Evolutionary conservation across 2,329 filamentous ascomycete species (phyloP).

Genomic region (Fonsecaea erecta): DNA sequence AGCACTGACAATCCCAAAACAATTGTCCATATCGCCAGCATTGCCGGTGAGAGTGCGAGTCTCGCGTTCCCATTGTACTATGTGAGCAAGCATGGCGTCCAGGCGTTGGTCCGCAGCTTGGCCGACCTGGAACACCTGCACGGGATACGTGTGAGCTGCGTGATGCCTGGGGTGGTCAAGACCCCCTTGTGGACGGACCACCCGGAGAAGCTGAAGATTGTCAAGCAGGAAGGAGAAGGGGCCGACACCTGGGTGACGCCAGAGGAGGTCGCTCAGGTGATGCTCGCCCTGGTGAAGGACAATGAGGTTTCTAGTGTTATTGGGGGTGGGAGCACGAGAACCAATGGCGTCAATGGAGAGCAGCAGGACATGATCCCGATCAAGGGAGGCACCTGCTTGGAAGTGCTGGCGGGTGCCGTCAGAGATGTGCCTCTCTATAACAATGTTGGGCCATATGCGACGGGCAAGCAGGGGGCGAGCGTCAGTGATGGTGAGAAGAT

Average conservation of each 20-base stretch:
- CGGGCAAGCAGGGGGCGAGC: slow-evolving; percentile 54
- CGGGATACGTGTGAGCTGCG: slow-evolving; percentile 63
- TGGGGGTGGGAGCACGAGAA: neutral
- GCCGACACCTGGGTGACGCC: slow-evolving; percentile 64
- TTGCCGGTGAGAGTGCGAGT: slow-evolving; percentile 50
- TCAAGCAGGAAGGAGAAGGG: slow-evolving; percentile 52
- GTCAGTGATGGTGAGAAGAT: slow-evolving; percentile 49
- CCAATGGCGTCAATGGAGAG: neutral
- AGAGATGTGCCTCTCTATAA: slow-evolving; percentile 57
- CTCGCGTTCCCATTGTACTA: slow-evolving; percentile 53
- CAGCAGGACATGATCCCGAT: slow-evolving; percentile 40
- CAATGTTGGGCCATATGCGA: slow-evolving; percentile 54
- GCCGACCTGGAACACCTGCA: slow-evolving; percentile 53
- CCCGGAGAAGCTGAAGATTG: slow-evolving; percentile 61
- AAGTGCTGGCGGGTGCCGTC: slow-evolving; percentile 59
- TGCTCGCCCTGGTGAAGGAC: slow-evolving; percentile 61
- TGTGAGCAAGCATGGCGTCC: slow-evolving; percentile 56
- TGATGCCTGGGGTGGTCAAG: slow-evolving; percentile 64
- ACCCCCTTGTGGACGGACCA: slow-evolving; percentile 52
- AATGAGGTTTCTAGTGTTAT: slow-evolving; percentile 42
- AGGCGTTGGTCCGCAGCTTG: slow-evolving; percentile 56
- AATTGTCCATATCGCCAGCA: slow-evolving; percentile 56
- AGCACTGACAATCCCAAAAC: slow-evolving; percentile 43
- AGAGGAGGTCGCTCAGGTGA: slow-evolving; percentile 64
- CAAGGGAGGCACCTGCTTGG: slow-evolving; percentile 55